Conservation (phyloP, 2,329 filamentous ascomycete species). For the Penicillium sp. region DNA sequence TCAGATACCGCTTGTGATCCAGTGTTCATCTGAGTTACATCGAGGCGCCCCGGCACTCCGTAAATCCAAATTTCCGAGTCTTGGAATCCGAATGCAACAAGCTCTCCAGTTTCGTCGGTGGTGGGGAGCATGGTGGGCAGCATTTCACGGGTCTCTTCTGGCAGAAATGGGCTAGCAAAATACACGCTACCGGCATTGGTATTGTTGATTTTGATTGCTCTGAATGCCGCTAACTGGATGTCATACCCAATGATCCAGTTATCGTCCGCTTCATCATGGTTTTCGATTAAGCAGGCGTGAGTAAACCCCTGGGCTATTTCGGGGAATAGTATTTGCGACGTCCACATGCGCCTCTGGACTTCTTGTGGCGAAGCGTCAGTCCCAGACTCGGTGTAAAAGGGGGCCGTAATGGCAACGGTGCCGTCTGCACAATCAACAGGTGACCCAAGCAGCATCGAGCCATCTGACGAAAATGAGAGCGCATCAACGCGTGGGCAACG, state of each 20-base stretch:
- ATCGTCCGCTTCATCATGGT: constrained; percentile 53
- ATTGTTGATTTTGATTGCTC: constrained; percentile 69
- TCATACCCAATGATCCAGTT: constrained; percentile 76
- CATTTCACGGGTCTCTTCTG: constrained; percentile 50
- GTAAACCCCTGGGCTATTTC: constrained; percentile 75
- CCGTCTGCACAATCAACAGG: constrained; percentile 61
- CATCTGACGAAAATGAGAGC: constrained; percentile 70
- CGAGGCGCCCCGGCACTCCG: constrained; percentile 67
- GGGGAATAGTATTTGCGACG: constrained; percentile 77
- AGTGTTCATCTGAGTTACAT: constrained; percentile 45
- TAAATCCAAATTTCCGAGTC: constrained; percentile 72
- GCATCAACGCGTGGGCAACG: constrained; percentile 72
- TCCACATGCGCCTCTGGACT: constrained; percentile 71
- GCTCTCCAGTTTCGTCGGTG: constrained; percentile 62
- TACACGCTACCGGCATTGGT: constrained; percentile 71
- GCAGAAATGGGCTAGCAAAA: constrained; percentile 62
- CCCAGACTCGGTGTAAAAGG: constrained; percentile 62
- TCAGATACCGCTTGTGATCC: constrained; percentile 7
- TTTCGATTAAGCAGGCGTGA: constrained; percentile 63
- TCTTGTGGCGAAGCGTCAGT: constrained; percentile 51
- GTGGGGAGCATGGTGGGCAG: constrained; percentile 65
- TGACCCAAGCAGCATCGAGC: constrained; percentile 71
- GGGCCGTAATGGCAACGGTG: constrained; percentile 71
- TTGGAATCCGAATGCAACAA: constrained; percentile 69
- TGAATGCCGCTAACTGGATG: constrained; percentile 68